Evolutionary conservation across 768 basidiomycete species (phyloP).

Genomic region (Bullera alba): DNA sequence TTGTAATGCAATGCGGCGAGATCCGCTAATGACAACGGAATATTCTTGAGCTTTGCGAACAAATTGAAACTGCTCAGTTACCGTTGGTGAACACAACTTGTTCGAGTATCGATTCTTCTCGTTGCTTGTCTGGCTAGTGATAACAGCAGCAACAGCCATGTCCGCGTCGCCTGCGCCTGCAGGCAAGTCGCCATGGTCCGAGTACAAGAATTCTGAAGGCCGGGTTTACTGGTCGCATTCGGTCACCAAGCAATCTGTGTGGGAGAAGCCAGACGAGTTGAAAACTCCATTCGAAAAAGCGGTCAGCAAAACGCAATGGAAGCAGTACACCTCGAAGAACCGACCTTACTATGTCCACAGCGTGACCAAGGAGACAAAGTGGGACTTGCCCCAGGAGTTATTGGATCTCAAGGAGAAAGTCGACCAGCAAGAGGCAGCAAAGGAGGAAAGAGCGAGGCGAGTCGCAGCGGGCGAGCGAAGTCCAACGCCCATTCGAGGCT

Average conservation of each 20-base stretch:
- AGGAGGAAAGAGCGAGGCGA: constrained; percentile 52
- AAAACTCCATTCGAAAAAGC: constrained; percentile 87
- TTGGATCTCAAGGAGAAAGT: constrained; percentile 75
- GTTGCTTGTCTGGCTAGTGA: too few relatives aligned
- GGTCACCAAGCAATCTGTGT: constrained; percentile 78
- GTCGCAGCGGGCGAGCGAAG: constrained; percentile 47
- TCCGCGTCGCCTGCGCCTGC: constrained; percentile 20
- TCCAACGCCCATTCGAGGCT: too few relatives aligned
- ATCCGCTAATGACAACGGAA: too few relatives aligned
- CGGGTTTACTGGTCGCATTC: constrained; percentile 98
- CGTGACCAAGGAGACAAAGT: constrained; percentile 77
- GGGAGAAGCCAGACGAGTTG: constrained; percentile 96
- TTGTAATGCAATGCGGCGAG: too few relatives aligned
- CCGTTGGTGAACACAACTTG: too few relatives aligned
- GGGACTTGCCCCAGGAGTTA: constrained; percentile 95
- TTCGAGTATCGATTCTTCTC: too few relatives aligned
- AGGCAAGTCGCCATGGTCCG: constrained; percentile 43
- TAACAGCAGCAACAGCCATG: too few relatives aligned
- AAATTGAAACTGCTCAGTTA: too few relatives aligned
- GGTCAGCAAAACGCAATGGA: constrained; percentile 86
- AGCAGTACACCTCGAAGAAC: constrained; percentile 88
- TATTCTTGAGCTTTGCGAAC: too few relatives aligned
- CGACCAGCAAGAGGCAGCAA: constrained; percentile 47
- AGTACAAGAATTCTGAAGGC: constrained; percentile 92
- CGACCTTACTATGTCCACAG: constrained; percentile 58